phyloP scores from a whole-genome alignment of 2,329 filamentous ascomycete genomes.

The Calonectria pauciramosa region DNA sequence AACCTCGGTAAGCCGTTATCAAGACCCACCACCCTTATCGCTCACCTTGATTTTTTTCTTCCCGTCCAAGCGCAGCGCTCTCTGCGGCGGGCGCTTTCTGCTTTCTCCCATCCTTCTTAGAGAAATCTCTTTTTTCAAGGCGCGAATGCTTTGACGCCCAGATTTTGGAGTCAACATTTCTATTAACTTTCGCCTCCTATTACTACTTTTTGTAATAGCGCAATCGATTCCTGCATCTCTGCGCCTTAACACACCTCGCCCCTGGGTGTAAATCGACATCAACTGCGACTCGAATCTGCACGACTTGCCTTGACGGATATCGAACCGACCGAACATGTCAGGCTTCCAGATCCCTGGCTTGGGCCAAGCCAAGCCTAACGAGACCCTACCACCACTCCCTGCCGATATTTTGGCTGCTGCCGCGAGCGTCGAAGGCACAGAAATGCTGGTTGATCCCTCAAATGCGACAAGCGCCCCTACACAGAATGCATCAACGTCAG shows the following conservation, averaged over 20 bases:
- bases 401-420: slow-evolving; percentile 49
- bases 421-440: slow-evolving; percentile 43
- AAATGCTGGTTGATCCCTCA: slow-evolving; percentile 34
- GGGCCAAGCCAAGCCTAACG: slow-evolving; percentile 59
- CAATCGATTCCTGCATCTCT: neutral
- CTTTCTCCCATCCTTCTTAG: neutral
- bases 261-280: neutral
- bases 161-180: neutral
- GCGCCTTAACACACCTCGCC: neutral
- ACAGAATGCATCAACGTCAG: slow-evolving; percentile 9
- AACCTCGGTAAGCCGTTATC: slow-evolving; percentile 31
- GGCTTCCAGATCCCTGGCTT: slow-evolving; percentile 60
- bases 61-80: slow-evolving; percentile 18
- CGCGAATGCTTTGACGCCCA: neutral
- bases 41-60: slow-evolving; percentile 52
- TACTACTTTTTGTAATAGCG: neutral
- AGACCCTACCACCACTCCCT: slow-evolving; percentile 55
- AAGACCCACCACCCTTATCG: slow-evolving; percentile 26
- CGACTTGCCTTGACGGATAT: neutral
- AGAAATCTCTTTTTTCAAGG: slow-evolving; percentile 13
- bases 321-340: slow-evolving; percentile 48
- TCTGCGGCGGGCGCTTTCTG: slow-evolving; percentile 10
- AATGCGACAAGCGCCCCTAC: slow-evolving; percentile 17
- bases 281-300: slow-evolving; percentile 5
- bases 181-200: neutral